These are phyloP conservation scores for Lactarius deliciosus DNA, from an alignment of 768 basidiomycete genomes.

Conservation along the genomic window DNA sequence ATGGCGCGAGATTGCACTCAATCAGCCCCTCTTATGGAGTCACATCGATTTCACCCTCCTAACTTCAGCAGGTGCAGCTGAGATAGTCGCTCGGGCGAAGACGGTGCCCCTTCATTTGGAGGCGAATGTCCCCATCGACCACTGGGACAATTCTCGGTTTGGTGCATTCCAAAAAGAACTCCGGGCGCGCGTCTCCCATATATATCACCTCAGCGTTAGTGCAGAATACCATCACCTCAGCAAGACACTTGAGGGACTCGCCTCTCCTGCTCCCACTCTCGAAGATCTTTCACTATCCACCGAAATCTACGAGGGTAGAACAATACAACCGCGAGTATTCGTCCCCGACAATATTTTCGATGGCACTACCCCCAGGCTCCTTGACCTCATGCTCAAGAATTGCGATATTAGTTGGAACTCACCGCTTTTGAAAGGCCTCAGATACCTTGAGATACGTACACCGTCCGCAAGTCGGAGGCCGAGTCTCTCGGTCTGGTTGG, in stretches of 20 bases:
- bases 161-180: neutral
- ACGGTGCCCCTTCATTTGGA: neutral
- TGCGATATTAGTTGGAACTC: slow-evolving; percentile 12
- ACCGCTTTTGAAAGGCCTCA: slow-evolving; percentile 10
- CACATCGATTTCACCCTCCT: neutral
- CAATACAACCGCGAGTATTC: neutral
- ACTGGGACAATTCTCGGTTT: neutral
- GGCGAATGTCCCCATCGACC: neutral
- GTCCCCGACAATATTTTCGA: neutral
- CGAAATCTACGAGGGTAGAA: neutral
- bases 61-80: neutral
- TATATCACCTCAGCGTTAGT: neutral
- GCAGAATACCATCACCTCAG: neutral
- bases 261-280: neutral
- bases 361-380: slow-evolving; percentile 6
- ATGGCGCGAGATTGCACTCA: slow-evolving; percentile 1
- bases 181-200: neutral
- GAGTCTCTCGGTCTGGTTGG: neutral
- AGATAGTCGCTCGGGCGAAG: neutral
- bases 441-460: neutral
- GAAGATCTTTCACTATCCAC: neutral
- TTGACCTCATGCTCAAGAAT: neutral
- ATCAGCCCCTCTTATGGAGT: neutral
- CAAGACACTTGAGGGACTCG: neutral
- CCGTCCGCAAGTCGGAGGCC: neutral